These are phyloP conservation scores for Bryum argenteum DNA, from an alignment of 225 moss, liverwort and hornwort species.

Conservation along the genomic window DNA sequence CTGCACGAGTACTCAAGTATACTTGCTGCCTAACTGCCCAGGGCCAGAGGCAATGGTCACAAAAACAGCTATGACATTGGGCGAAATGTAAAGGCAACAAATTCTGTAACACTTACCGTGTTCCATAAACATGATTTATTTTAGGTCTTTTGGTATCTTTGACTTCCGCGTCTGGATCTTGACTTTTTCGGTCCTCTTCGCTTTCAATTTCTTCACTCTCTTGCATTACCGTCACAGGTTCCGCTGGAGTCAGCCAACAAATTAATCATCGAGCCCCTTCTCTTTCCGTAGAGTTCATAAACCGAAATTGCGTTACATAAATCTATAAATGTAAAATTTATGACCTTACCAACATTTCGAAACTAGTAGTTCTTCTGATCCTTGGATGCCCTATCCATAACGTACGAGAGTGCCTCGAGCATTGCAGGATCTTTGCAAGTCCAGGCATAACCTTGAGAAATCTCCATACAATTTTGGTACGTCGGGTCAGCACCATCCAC, in stretches of 20 bases:
- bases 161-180: background rate
- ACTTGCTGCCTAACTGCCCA: no score
- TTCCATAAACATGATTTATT: no score
- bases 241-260: background rate
- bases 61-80: no score
- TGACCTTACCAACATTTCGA: background rate
- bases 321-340: background rate
- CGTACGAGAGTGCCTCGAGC: background rate
- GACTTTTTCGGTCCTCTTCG: background rate
- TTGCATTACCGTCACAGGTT: background rate
- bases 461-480: background rate
- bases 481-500: background rate
- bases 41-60: no score
- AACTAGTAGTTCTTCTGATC: background rate
- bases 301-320: background rate
- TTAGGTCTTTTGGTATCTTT: no score
- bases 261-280: background rate
- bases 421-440: background rate
- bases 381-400: background rate
- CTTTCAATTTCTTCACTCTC: background rate
- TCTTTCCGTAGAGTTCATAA: background rate
- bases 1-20: no score
- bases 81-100: no score
- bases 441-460: background rate
- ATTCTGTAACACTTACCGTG: no score